These are phyloP conservation scores for Guillardia theta DNA, from an alignment of 78 protist genomes.

Conservation along the genomic window DNA sequence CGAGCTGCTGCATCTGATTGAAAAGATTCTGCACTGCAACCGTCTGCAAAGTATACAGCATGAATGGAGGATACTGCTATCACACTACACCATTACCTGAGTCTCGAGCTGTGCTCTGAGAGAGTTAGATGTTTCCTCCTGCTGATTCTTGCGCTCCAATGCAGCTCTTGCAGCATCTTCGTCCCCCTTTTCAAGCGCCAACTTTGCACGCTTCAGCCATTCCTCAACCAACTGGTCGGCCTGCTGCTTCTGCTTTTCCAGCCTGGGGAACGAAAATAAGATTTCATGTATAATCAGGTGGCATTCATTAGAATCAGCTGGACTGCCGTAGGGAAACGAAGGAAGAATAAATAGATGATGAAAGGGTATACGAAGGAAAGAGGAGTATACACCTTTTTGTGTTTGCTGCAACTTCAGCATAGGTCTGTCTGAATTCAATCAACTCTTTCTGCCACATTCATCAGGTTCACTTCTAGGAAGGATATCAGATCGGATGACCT, in stretches of 20 bases:
- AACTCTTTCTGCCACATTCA: constrained; percentile 33
- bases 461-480: no score
- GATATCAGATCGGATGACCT: no score
- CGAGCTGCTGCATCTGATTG: constrained; percentile 4
- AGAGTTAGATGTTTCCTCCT: not conserved
- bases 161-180: constrained; percentile 18
- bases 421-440: not conserved
- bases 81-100: not conserved
- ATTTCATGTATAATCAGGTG: no score
- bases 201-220: constrained; percentile 19
- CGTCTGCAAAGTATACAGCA: not conserved
- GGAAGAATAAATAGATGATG: no score
- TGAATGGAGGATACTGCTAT: not conserved
- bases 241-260: constrained; percentile 24
- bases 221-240: not conserved
- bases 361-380: no score
- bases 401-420: constrained; percentile 30
- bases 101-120: not conserved
- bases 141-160: not conserved
- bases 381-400: not conserved
- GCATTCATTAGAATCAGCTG: no score
- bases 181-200: constrained; percentile 21
- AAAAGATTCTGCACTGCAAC: not conserved
- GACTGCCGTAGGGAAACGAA: no score
- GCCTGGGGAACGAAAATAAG: not conserved